A percentile compares a stretch with the other conserved stretches of the same genome.
Evolutionary conservation across 441 rosid species (phyloP).

Genomic region (Eutrema salsugineum): DNA sequence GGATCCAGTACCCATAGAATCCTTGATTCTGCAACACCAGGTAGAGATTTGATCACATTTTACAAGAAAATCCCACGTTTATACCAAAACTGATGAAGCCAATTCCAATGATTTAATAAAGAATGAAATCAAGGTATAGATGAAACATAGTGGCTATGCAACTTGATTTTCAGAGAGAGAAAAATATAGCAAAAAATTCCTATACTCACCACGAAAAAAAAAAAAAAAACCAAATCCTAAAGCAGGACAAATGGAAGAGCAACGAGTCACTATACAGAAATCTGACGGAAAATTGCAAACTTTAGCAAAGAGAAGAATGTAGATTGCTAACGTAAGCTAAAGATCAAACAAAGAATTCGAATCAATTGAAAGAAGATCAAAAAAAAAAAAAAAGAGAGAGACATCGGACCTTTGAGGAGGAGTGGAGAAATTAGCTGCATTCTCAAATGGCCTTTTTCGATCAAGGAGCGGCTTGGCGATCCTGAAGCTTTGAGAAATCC

Average conservation of each 20-base stretch:
- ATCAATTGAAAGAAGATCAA: background rate
- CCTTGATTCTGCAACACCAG: constrained; percentile 32
- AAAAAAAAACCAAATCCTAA: background rate
- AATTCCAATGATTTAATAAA: background rate
- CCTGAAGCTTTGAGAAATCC: constrained; percentile 23
- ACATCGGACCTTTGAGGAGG: constrained; percentile 20
- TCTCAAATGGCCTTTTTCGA: constrained; percentile 24
- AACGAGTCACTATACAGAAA: background rate
- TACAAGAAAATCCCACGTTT: background rate
- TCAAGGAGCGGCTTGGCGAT: constrained; percentile 21
- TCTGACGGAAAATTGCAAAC: background rate
- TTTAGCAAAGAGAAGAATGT: background rate
- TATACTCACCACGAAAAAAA: background rate
- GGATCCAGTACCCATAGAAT: constrained; percentile 27
- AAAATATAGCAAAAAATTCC: background rate
- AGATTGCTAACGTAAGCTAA: background rate
- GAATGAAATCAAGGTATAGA: background rate
- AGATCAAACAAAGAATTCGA: background rate
- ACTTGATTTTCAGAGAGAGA: background rate
- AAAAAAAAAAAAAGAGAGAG: background rate
- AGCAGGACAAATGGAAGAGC: background rate
- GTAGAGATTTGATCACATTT: background rate
- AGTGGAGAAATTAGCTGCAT: constrained; percentile 3
- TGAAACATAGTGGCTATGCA: background rate
- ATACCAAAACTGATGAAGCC: background rate